These are phyloP conservation scores for Balamuthia mandrillaris DNA, from an alignment of 208 protist genomes.

Conservation along the genomic window DNA sequence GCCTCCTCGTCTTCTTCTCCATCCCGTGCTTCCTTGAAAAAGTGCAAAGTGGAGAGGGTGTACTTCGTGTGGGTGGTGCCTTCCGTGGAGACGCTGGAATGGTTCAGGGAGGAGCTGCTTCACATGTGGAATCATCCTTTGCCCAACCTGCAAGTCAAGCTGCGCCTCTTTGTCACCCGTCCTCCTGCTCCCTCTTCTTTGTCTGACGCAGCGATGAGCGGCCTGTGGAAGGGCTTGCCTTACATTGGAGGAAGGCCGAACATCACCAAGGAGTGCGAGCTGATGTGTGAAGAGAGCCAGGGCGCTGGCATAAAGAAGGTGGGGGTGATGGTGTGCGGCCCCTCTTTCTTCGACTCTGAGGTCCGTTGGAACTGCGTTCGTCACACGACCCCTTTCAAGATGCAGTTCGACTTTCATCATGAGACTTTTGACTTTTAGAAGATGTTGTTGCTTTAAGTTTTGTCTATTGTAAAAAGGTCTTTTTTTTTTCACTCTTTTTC, in stretches of 20 bases:
- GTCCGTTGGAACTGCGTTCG: not conserved
- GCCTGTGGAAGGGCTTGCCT: not conserved
- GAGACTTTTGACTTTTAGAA: constrained; percentile 6
- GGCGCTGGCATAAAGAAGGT: not conserved
- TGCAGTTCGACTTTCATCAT: not conserved
- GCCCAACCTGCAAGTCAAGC: not conserved
- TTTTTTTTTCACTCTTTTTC: no score
- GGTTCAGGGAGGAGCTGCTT: not conserved
- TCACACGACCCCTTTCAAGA: not conserved
- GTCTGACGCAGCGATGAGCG: not conserved
- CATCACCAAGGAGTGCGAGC: not conserved
- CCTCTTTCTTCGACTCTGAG: not conserved
- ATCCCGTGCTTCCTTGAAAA: not conserved
- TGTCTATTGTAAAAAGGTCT: no score
- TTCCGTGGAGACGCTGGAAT: not conserved
- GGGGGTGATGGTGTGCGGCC: not conserved
- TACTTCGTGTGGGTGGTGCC: not conserved
- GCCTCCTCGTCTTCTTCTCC: not conserved
- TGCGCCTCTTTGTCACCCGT: not conserved
- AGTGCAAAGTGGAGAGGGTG: not conserved
- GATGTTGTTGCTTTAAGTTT: no score
- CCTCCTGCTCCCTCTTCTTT: not conserved
- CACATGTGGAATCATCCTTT: not conserved
- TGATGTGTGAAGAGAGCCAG: not conserved
- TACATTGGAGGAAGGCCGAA: not conserved